phyloP scores from a whole-genome alignment of 371 early-diverging fungal species.

The Mucor lusitanicus region DNA sequence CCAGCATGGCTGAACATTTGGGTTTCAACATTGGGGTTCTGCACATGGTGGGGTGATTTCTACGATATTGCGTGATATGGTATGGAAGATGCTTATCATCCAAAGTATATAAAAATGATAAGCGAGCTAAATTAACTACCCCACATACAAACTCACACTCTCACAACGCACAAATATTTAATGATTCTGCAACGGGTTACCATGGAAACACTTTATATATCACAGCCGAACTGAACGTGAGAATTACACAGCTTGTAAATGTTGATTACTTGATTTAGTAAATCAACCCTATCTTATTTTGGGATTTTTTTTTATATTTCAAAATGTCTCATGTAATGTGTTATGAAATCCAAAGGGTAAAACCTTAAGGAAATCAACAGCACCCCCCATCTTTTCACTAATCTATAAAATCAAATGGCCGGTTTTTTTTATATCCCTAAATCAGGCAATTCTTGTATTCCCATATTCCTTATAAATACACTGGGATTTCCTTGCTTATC shows the following conservation, averaged over 20 bases:
- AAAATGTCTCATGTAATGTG: conserved; percentile 1
- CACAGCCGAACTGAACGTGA: background rate
- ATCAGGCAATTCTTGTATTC: conserved; percentile 13
- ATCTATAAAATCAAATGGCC: conserved; percentile 8
- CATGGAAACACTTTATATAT: background rate
- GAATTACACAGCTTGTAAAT: background rate
- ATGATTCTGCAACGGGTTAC: background rate
- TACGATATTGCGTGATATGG: background rate
- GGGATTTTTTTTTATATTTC: background rate
- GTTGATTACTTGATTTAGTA: background rate
- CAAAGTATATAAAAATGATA: background rate
- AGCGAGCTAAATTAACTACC: background rate
- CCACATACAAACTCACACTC: background rate
- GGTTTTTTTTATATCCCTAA: conserved; percentile 6
- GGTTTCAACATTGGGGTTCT: no score
- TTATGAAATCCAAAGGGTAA: conserved; percentile 1
- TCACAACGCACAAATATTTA: background rate
- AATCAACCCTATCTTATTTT: conserved; percentile 3
- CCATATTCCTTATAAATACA: conserved; percentile 17
- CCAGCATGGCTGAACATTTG: no score
- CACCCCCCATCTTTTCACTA: conserved; percentile 3
- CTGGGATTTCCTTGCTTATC: background rate
- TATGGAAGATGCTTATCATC: background rate
- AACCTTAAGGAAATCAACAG: background rate
- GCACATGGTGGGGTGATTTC: conserved; percentile 1